Percentiles rank a stretch among this genome's conserved stretches.
Evolutionary conservation across 2,329 filamentous ascomycete species (phyloP).

Genomic region (Pseudogymnoascus sp.): DNA sequence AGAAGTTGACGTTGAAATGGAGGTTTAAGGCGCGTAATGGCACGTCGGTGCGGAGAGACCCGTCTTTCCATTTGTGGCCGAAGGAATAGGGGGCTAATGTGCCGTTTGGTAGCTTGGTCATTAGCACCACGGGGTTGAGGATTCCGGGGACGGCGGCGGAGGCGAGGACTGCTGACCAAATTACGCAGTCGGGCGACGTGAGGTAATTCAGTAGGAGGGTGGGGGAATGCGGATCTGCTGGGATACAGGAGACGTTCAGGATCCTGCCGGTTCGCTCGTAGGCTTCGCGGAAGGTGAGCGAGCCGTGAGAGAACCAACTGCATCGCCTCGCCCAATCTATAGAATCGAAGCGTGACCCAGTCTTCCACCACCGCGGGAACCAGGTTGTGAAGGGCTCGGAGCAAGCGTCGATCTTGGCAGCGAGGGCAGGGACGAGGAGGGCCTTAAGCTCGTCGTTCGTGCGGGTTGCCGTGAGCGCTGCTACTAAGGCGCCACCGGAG

Average conservation of each 20-base stretch:
- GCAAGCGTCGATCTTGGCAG: slow-evolving; percentile 76
- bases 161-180: slow-evolving; percentile 93
- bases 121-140: slow-evolving; percentile 86
- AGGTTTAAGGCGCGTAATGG: slow-evolving; percentile 89
- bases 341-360: slow-evolving; percentile 88
- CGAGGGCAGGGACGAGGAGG: slow-evolving; percentile 79
- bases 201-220: slow-evolving; percentile 92
- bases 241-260: slow-evolving; percentile 91
- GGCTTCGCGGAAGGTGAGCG: slow-evolving; percentile 89
- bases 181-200: slow-evolving; percentile 91
- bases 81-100: slow-evolving; percentile 84
- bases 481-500: slow-evolving; percentile 85
- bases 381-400: slow-evolving; percentile 69
- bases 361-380: slow-evolving; percentile 80
- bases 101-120: slow-evolving; percentile 76
- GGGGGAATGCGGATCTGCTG: slow-evolving; percentile 83
- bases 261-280: slow-evolving; percentile 91
- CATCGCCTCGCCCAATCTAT: slow-evolving; percentile 81
- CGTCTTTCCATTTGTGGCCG: slow-evolving; percentile 99
- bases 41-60: slow-evolving; percentile 87
- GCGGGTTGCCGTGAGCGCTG: slow-evolving; percentile 76
- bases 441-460: slow-evolving; percentile 86
- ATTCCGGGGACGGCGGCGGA: slow-evolving; percentile 95
- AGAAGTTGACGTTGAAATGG: slow-evolving; percentile 98
- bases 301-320: slow-evolving; percentile 85